phyloP scores from a whole-genome alignment of 2,329 filamentous ascomycete species.

The Aspergillus flavus region DNA sequence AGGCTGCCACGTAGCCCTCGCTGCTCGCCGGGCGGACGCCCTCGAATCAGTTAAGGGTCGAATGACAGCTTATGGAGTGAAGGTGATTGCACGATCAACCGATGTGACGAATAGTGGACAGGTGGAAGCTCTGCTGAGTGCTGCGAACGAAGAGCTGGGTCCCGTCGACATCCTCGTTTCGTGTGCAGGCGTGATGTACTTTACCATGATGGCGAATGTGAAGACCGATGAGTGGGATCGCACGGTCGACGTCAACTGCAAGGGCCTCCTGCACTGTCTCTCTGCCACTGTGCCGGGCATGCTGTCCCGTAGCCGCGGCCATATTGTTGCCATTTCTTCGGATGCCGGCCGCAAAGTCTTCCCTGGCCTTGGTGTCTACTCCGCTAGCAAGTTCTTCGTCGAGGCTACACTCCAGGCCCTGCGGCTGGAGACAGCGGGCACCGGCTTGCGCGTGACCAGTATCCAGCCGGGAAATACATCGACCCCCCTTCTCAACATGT shows the following conservation, averaged over 20 bases:
- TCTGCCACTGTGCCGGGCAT: constrained; percentile 70
- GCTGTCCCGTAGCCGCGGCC: constrained; percentile 68
- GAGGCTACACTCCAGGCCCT: constrained; percentile 77
- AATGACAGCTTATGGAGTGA: constrained; percentile 60
- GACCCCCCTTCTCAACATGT: constrained; percentile 74
- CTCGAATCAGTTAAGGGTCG: constrained; percentile 68
- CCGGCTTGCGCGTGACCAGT: constrained; percentile 71
- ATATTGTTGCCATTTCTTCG: constrained; percentile 80
- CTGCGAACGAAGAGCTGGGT: constrained; percentile 64
- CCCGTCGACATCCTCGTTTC: constrained; percentile 77
- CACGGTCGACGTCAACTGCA: constrained; percentile 85
- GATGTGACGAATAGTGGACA: constrained; percentile 70
- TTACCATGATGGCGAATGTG: constrained; percentile 80
- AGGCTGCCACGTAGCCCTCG: constrained; percentile 72
- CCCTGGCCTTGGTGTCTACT: constrained; percentile 79
- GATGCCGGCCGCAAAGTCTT: constrained; percentile 82
- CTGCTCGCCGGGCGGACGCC: constrained; percentile 69
- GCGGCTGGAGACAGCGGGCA: constrained; percentile 74
- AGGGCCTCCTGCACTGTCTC: constrained; percentile 74
- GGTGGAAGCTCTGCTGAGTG: constrained; percentile 66
- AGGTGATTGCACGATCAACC: constrained; percentile 69
- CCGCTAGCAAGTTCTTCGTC: constrained; percentile 82
- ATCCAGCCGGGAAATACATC: constrained; percentile 78
- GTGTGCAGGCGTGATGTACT: constrained; percentile 86
- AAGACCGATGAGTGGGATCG: constrained; percentile 76